A percentile compares a stretch with the other conserved stretches of the same genome.
Conservation (phyloP, 495 filamentous ascomycete species). For the Penicillium silybi region DNA sequence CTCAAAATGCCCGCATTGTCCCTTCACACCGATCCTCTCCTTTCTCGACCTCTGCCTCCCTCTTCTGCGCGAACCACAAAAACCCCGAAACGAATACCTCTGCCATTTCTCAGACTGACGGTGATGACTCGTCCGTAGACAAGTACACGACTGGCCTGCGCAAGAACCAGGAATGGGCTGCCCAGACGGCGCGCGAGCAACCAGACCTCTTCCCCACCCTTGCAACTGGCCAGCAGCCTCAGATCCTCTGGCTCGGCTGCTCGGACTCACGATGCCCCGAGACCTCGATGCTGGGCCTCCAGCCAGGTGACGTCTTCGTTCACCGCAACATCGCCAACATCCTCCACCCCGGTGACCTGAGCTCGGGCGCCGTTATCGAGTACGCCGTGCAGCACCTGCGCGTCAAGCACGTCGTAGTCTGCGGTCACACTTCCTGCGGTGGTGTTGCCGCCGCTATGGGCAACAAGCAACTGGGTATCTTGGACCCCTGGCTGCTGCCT, state of each 20-base stretch:
- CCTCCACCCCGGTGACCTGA: slow-evolving; percentile 72
- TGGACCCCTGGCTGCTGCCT: slow-evolving; percentile 80
- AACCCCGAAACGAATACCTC: neutral
- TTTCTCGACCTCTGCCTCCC: slow-evolving; percentile 22
- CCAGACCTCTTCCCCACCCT: slow-evolving; percentile 70
- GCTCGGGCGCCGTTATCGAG: slow-evolving; percentile 72
- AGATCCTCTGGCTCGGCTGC: slow-evolving; percentile 90
- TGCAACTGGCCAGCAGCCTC: slow-evolving; percentile 64
- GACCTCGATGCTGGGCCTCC: slow-evolving; percentile 73
- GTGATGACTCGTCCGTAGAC: slow-evolving; percentile 19
- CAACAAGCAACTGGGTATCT: slow-evolving; percentile 65
- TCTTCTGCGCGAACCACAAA: slow-evolving; percentile 15
- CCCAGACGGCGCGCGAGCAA: slow-evolving; percentile 59
- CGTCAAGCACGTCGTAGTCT: slow-evolving; percentile 80
- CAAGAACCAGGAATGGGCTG: slow-evolving; percentile 67
- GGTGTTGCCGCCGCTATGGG: slow-evolving; percentile 68
- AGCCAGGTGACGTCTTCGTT: slow-evolving; percentile 87
- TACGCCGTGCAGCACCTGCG: slow-evolving; percentile 72
- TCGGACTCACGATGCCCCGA: slow-evolving; percentile 87
- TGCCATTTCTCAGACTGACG: slow-evolving; percentile 20
- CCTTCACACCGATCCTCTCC: slow-evolving; percentile 1
- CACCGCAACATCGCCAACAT: slow-evolving; percentile 96
- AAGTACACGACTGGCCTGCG: slow-evolving; percentile 30
- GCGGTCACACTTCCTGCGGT: slow-evolving; percentile 79
- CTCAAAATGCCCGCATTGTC: neutral